Evolutionary conservation across 1,139 yeast species (phyloP).

Genomic region (Pichia sp.): DNA sequence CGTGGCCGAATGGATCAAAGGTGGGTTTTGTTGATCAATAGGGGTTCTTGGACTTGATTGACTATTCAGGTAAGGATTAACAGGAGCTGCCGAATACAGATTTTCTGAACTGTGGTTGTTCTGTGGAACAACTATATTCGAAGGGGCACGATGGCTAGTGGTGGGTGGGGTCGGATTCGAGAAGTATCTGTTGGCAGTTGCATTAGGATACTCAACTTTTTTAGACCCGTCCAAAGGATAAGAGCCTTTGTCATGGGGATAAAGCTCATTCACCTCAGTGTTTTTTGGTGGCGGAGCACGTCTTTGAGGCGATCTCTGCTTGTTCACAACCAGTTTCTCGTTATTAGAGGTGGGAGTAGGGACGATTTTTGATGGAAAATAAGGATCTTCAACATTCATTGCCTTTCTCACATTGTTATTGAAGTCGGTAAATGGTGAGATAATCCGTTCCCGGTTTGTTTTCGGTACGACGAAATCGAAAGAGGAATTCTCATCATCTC

Average conservation of each 20-base stretch:
- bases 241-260: not conserved
- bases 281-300: not conserved
- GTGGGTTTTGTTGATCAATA: conserved; percentile 17
- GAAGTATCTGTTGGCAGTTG: not conserved
- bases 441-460: conserved; percentile 19
- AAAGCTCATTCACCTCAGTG: not conserved
- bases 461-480: conserved; percentile 15
- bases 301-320: conserved; percentile 19
- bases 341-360: not conserved
- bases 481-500: conserved; percentile 17
- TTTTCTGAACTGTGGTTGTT: conserved; percentile 1
- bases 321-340: conserved; percentile 15
- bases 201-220: conserved; percentile 1
- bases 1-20: not conserved
- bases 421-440: conserved; percentile 51
- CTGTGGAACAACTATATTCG: not conserved
- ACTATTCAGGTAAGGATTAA: conserved; percentile 14
- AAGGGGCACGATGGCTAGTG: not conserved
- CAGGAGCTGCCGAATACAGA: conserved; percentile 10
- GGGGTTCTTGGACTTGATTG: conserved; percentile 17
- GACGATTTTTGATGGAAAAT: not conserved
- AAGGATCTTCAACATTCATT: not conserved
- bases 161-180: conserved; percentile 1
- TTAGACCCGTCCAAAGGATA: conserved; percentile 3
- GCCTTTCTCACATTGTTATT: conserved; percentile 42